These are phyloP conservation scores for Penicillium paneum DNA, from an alignment of 2,329 filamentous ascomycete species.

Conservation along the genomic window DNA sequence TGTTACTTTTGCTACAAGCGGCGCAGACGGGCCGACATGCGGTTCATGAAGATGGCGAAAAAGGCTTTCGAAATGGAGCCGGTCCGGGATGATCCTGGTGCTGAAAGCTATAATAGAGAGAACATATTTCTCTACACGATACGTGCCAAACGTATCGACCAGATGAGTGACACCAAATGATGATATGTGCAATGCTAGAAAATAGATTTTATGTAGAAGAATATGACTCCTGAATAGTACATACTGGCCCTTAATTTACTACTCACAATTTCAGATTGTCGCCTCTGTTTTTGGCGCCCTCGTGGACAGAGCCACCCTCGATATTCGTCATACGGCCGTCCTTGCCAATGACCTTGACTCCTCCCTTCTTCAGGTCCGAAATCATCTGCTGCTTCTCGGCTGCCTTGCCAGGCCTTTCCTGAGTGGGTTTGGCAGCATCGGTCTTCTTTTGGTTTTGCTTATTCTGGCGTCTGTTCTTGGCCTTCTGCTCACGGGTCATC, in stretches of 20 bases:
- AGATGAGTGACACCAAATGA: background rate
- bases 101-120: constrained; percentile 35
- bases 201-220: constrained; percentile 12
- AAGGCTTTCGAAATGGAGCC: constrained; percentile 65
- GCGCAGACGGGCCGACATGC: constrained; percentile 73
- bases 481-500: constrained; percentile 82
- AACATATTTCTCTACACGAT: constrained; percentile 42
- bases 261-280: constrained; percentile 37
- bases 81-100: constrained; percentile 54
- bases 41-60: constrained; percentile 68
- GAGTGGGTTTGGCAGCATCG: constrained; percentile 48
- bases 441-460: constrained; percentile 77
- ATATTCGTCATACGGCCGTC: constrained; percentile 83
- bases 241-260: constrained; percentile 4
- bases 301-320: constrained; percentile 69
- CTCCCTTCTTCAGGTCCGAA: constrained; percentile 73
- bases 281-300: constrained; percentile 24
- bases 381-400: constrained; percentile 55
- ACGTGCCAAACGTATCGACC: constrained; percentile 21
- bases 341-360: constrained; percentile 87
- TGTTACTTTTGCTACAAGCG: constrained; percentile 96
- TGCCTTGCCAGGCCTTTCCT: constrained; percentile 46
- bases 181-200: constrained; percentile 10
- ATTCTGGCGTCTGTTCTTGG: constrained; percentile 69
- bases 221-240: constrained; percentile 4